Evolutionary conservation across 2,329 filamentous ascomycete genomes (phyloP), one percentile per base, ranked within the genome.

Genomic region (Claviceps citrina): DNA sequence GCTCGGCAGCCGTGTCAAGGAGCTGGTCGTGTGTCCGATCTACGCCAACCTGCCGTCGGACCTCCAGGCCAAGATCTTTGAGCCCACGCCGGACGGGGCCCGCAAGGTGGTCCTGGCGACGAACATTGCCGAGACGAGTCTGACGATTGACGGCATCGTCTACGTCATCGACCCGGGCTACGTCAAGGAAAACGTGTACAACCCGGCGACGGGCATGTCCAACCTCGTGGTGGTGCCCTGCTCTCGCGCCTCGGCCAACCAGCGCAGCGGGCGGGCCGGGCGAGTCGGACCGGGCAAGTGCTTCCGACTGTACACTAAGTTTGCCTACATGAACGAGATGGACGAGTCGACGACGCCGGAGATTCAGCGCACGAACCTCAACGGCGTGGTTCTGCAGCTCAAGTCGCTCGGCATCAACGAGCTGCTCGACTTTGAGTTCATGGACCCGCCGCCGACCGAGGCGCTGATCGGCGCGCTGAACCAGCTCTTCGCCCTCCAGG

Each of bases 91-190:
- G 0, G 75, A 81, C 0, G 80, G 80, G 15, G 80, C 83, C 0
- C 74, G 91, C 22, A 98, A 96, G 56, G 85, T 96, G 0, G 85
- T 98, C 0, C 64, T 96, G 28, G 86, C 89, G 0, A 96, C 91
- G 2, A 98, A 98, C 55, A 96, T 98, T 58, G 91, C 91, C 2
- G 91, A 98, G 59, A 98, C 91, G 0, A 86, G 78, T 66, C 64
- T 98, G 53, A 98, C 91, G 0, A 94, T 98, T 43, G 87, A 96
- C 55, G 89, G 87, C 13, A 93, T 96, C 44, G 82, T 89, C 7
- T 95, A 93, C 56, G 91, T 96, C 27, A 93, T 96, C 44, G 91
- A 98, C 50, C 84, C 84, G 0, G 91, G 91, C 1, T 93, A 93
- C 47, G 85, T 91, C 46, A 98, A 98, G 58, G 85, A 96, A 55